Evolutionary conservation across 805 yeast species (phyloP).

Genomic region (Metschnikowia picachoensis): DNA sequence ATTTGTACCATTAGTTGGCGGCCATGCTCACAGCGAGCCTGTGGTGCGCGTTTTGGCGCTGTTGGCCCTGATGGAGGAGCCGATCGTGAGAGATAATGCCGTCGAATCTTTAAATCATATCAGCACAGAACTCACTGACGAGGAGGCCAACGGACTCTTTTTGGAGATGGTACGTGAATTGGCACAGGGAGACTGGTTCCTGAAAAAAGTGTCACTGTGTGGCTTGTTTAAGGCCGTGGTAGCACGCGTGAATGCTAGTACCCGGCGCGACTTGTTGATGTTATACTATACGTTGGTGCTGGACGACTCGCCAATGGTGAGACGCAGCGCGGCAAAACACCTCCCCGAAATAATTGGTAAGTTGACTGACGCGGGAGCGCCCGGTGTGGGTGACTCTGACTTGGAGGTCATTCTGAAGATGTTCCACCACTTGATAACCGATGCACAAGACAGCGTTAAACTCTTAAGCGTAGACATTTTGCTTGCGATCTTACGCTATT

Average conservation of each 20-base stretch:
- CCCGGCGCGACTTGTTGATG: slow-evolving; percentile 59
- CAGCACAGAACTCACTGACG: slow-evolving; percentile 56
- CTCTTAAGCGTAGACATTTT: slow-evolving; percentile 84
- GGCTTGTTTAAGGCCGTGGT: slow-evolving; percentile 77
- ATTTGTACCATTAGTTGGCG: slow-evolving; percentile 88
- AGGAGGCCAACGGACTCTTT: slow-evolving; percentile 62
- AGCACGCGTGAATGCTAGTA: slow-evolving; percentile 49
- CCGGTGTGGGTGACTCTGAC: slow-evolving; percentile 51
- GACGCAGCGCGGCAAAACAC: slow-evolving; percentile 87
- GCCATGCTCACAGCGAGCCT: slow-evolving; percentile 52
- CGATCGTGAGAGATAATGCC: slow-evolving; percentile 92
- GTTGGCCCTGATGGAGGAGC: slow-evolving; percentile 91
- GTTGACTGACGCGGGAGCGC: slow-evolving; percentile 34
- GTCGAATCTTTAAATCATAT: slow-evolving; percentile 77
- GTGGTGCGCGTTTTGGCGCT: slow-evolving; percentile 66
- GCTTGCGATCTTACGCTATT: slow-evolving; percentile 71
- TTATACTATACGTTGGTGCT: slow-evolving; percentile 66
- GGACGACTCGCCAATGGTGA: slow-evolving; percentile 97
- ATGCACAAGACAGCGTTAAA: slow-evolving; percentile 93
- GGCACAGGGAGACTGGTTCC: slow-evolving; percentile 91
- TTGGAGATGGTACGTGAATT: slow-evolving; percentile 74
- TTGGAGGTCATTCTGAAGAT: slow-evolving; percentile 77
- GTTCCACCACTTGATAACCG: slow-evolving; percentile 74
- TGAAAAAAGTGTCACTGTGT: slow-evolving; percentile 85
- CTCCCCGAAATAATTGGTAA: slow-evolving; percentile 71